Evolutionary conservation across 305 asterid species (phyloP).

Genomic region (Salvia sclarea): DNA sequence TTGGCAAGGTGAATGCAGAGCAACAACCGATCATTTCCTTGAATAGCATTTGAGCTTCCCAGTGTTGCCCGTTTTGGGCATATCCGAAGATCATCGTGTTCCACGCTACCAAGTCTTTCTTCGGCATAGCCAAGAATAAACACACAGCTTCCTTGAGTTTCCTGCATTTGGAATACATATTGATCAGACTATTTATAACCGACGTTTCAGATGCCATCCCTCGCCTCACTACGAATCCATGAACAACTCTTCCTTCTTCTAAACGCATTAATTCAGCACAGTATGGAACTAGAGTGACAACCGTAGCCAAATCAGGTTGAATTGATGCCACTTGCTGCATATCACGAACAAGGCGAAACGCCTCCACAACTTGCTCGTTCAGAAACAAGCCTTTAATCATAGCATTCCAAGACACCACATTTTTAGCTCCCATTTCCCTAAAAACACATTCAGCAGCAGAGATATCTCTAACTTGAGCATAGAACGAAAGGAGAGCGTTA

Average conservation of each 20-base stretch:
- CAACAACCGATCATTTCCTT: constrained; percentile 44
- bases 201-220: constrained; percentile 43
- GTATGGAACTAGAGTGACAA: constrained; percentile 47
- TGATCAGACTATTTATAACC: constrained; percentile 51
- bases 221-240: constrained; percentile 55
- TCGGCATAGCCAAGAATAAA: constrained; percentile 45
- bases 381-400: constrained; percentile 56
- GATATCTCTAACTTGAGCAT: constrained; percentile 41
- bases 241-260: constrained; percentile 57
- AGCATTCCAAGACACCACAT: constrained; percentile 69
- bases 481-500: constrained; percentile 66
- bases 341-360: constrained; percentile 43
- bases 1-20: constrained; percentile 50
- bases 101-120: constrained; percentile 65
- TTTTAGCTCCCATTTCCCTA: constrained; percentile 40
- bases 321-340: constrained; percentile 55
- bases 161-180: constrained; percentile 55
- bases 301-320: constrained; percentile 56
- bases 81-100: constrained; percentile 65
- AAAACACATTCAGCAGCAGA: constrained; percentile 48
- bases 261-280: constrained; percentile 53
- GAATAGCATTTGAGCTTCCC: constrained; percentile 56
- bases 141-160: constrained; percentile 41
- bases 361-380: constrained; percentile 39
- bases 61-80: constrained; percentile 45